These are phyloP conservation scores for Ramaria sp. DNA, from an alignment of 768 basidiomycete genomes.

Conservation along the genomic window DNA sequence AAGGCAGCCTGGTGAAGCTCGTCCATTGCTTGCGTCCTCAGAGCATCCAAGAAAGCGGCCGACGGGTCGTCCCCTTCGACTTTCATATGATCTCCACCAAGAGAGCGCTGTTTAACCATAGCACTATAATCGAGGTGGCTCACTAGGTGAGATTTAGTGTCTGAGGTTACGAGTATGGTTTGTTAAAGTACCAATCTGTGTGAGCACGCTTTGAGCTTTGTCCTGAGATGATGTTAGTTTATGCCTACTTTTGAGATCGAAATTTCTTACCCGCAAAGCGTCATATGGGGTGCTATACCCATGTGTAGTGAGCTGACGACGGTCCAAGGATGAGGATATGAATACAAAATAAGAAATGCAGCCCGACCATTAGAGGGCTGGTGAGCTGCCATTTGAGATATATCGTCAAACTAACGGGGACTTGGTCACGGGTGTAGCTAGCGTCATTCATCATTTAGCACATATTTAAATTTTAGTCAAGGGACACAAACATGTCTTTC, in stretches of 20 bases:
- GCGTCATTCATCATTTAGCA: not conserved
- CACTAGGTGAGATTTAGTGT: not conserved
- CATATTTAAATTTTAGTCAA: not conserved
- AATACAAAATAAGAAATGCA: not conserved
- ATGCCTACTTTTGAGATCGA: not conserved
- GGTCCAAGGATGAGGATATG: not conserved
- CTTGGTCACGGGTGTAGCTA: conserved; percentile 79
- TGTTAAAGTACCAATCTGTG: conserved; percentile 44
- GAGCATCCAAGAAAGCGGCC: conserved; percentile 71
- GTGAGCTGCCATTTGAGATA: conserved; percentile 68
- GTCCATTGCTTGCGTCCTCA: conserved; percentile 77
- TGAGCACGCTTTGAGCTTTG: conserved; percentile 80
- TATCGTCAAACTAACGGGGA: conserved; percentile 73
- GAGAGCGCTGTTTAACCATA: conserved; percentile 70
- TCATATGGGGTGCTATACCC: conserved; percentile 80
- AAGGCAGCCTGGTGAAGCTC: conserved; percentile 73
- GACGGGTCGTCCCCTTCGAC: conserved; percentile 52
- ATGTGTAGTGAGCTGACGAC: conserved; percentile 57
- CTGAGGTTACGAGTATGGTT: conserved; percentile 2
- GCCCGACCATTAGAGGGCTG: conserved; percentile 35
- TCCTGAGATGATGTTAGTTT: conserved; percentile 24
- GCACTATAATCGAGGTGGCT: conserved; percentile 39
- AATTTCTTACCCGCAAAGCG: conserved; percentile 32
- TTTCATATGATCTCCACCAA: conserved; percentile 66
- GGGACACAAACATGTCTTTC: conserved; percentile 59